Evolutionary conservation across 139 green algal species (phyloP), one percentile per base, ranked within the genome.

Genomic region (Closterium sp.): DNA sequence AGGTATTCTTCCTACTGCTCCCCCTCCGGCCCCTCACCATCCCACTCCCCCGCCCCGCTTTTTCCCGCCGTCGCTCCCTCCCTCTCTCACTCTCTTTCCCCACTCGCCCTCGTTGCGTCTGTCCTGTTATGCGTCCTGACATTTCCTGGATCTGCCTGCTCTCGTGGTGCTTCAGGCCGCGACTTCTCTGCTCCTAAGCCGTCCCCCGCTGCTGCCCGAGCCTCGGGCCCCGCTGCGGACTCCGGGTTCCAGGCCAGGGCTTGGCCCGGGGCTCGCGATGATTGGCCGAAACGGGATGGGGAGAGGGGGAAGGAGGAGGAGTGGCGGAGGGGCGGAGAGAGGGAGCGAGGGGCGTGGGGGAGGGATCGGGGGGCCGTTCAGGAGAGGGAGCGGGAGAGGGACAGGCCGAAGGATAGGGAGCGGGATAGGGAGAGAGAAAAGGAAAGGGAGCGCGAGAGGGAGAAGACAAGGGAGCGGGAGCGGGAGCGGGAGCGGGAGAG

Each of bases 381-480:
- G 28, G 31, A 89, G 88, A 32, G 88, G 12, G 88, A 91, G 38
- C 88, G 88, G 8, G 76, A 88, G 76, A 86, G 66, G 32, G 28
- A 84, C 19, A n/a, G 38, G 36, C 34, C 43, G 3, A 86, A 87
- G n/a, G 36, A 87, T 31, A 34, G 36, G 28, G 64, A 88, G 31
- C 88, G 31, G 66, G 88, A 91, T 34, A 84, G 88, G 31, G 88
- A 91, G 28, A 34, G 88, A 8, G 88, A 91, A 23, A n/a, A 38
- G 66, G 88, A 91, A 23, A n/a, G 88, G 31, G 38, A 87, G 9
- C 8, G 33, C 19, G 87, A 91, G 25, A 10, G 38, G 36, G 55
- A 76, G 55, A 76, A 19, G 55, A 19, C 23, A 76, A 76, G 25
- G 55, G 55, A 16, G 55, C 23, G 55, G 55, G 38, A 91, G 31